Evolutionary conservation across 176 grass and related monocot species (phyloP).

Genomic region (Thinopyrum elongatum): DNA sequence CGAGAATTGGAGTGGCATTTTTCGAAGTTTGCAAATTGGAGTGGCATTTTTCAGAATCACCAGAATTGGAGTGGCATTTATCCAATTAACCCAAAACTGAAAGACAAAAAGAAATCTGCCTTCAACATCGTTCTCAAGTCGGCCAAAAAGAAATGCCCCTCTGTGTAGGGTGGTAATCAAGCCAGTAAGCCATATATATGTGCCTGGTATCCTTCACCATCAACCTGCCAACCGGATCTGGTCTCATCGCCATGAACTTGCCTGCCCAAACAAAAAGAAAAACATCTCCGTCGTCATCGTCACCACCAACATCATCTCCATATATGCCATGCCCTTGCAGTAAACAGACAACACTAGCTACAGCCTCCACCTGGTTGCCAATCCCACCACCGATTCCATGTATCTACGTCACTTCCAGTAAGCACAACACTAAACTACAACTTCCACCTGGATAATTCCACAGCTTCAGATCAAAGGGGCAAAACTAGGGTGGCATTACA

Average conservation of each 20-base stretch:
- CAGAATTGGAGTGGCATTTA: too few relatives aligned
- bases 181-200: background rate
- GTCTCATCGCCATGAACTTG: background rate
- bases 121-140: conserved; percentile 1
- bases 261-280: conserved; percentile 25
- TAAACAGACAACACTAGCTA: conserved; percentile 38
- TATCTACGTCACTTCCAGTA: conserved; percentile 36
- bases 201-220: conserved; percentile 1
- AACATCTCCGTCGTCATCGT: background rate
- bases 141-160: conserved; percentile 4
- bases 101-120: background rate
- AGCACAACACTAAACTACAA: conserved; percentile 41
- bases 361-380: conserved; percentile 5
- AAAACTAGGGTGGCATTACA: conserved; percentile 30
- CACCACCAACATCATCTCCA: background rate
- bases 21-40: too few relatives aligned
- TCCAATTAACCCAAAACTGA: too few relatives aligned
- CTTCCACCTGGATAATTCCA: background rate
- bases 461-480: background rate
- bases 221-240: background rate
- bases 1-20: too few relatives aligned
- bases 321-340: conserved; percentile 37
- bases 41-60: too few relatives aligned
- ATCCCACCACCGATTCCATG: background rate
- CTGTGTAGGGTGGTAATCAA: background rate